Conservation (phyloP, 371 early-diverging fungal genomes). For the Mortierella sp. region DNA sequence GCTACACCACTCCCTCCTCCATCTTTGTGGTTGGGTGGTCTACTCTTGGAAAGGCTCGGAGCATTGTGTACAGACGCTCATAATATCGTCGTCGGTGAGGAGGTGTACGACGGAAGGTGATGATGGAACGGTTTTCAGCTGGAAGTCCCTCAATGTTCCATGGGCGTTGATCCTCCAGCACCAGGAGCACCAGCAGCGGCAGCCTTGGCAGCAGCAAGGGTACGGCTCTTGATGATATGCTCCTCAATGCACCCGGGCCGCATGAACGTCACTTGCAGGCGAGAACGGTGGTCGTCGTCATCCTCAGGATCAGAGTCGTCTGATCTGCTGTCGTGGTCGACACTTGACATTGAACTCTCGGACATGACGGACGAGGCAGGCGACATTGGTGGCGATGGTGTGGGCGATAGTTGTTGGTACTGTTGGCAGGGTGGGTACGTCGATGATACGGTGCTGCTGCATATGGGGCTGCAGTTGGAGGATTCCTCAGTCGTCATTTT, state of each 20-base stretch:
- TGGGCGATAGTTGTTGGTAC: background rate
- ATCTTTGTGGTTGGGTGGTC: too few species aligned
- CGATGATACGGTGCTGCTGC: background rate
- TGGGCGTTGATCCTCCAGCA: background rate
- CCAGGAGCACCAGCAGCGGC: background rate
- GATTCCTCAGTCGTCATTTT: conserved; percentile 5
- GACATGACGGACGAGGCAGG: conserved; percentile 7
- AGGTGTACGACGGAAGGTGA: background rate
- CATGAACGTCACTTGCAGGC: conserved; percentile 14
- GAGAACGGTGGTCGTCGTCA: background rate
- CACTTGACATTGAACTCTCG: conserved; percentile 11
- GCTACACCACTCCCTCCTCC: background rate
- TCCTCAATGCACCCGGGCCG: conserved; percentile 25
- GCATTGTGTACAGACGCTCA: background rate
- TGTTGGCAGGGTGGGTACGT: conserved; percentile 4
- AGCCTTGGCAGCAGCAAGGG: conserved; percentile 7
- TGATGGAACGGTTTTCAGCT: too few species aligned
- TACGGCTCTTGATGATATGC: conserved; percentile 23
- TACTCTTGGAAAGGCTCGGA: background rate
- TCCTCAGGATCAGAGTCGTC: background rate
- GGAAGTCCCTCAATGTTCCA: background rate
- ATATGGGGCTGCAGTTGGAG: background rate
- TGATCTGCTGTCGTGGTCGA: background rate
- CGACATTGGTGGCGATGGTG: conserved; percentile 22
- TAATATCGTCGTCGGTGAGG: background rate